These are phyloP conservation scores for Globisporangium spiculum DNA, from an alignment of 352 stramenopile species.

Conservation along the genomic window DNA sequence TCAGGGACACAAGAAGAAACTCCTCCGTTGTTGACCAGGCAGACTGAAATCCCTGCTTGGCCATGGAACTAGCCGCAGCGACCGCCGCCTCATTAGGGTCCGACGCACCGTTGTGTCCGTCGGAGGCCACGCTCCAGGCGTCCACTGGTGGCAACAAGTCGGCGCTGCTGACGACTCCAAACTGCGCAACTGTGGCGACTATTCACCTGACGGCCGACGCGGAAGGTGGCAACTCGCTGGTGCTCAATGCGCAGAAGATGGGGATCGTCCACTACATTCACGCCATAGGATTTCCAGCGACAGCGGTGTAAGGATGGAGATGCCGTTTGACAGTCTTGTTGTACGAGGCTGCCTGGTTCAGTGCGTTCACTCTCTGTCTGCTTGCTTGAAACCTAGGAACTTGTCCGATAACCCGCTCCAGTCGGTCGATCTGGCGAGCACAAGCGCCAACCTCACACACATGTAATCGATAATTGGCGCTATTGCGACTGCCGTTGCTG, in stretches of 20 bases:
- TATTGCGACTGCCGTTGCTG: not conserved
- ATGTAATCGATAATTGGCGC: not conserved
- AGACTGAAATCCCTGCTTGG: not conserved
- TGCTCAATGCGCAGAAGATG: conserved; percentile 6
- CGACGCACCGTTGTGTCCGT: not conserved
- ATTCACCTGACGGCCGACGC: not conserved
- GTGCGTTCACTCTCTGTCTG: not conserved
- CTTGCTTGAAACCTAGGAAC: conserved; percentile 9
- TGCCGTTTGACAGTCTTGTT: not conserved
- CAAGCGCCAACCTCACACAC: not conserved
- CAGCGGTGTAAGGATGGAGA: not conserved
- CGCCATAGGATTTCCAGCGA: not conserved
- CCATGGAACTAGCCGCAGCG: not conserved
- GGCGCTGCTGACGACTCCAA: not conserved
- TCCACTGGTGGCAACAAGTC: not conserved
- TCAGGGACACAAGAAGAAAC: not conserved
- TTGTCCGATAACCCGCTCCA: conserved; percentile 14
- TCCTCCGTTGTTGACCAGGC: not conserved
- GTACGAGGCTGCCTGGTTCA: not conserved
- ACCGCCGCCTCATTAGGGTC: not conserved
- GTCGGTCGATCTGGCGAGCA: conserved; percentile 6
- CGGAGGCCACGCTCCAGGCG: conserved; percentile 1
- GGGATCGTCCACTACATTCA: conserved; percentile 11
- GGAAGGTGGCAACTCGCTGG: not conserved
- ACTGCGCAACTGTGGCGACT: not conserved